Conservation (phyloP, 306 rosid genomes). For the Clitoria ternatea region DNA sequence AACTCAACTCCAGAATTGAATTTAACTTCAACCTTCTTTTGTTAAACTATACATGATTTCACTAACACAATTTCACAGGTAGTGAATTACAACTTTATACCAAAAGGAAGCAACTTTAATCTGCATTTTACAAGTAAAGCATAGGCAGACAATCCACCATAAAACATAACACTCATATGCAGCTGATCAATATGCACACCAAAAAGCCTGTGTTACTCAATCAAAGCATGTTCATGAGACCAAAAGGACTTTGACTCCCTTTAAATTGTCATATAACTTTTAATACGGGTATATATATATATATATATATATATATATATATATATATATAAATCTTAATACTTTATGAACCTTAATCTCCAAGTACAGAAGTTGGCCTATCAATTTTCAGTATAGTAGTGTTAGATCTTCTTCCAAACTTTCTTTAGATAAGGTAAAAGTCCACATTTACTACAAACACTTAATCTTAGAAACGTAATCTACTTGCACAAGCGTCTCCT, state of each 20-base stretch:
- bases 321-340: too few species aligned
- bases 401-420: neutral
- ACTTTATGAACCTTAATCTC: too few species aligned
- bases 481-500: constrained; percentile 96
- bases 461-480: constrained; percentile 13
- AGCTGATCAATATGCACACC: constrained; percentile 11
- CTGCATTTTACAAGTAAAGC: neutral
- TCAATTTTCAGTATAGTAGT: constrained; percentile 3
- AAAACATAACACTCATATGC: neutral
- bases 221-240: constrained; percentile 1
- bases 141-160: neutral
- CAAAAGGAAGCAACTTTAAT: neutral
- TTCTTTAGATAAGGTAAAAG: constrained; percentile 15
- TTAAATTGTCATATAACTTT: neutral
- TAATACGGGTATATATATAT: too few species aligned
- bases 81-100: constrained; percentile 2
- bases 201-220: neutral
- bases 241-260: neutral
- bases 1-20: constrained; percentile 21
- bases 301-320: too few species aligned
- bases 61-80: neutral
- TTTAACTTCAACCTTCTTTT: neutral
- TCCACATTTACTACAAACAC: constrained; percentile 5
- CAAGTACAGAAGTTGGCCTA: too few species aligned
- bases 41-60: neutral